Base-by-base conservation (phyloP, 148 eudicot species). In the Pharnaceum exiguum region DNA sequence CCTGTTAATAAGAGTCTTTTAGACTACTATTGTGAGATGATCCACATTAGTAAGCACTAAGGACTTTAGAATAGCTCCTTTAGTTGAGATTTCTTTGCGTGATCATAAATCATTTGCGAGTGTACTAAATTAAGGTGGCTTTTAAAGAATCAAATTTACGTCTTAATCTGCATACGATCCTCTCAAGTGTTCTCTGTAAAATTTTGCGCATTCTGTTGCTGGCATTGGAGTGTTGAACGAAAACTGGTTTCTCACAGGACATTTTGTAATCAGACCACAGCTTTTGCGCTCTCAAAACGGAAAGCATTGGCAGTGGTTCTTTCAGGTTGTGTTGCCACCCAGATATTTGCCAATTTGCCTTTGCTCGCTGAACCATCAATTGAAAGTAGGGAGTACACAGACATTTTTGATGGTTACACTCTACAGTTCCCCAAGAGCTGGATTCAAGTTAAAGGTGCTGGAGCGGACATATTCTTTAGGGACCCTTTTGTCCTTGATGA, bases 361-460 rank as follows among this genome's bases (percentile, higher is more conserved):
- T 94, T 82, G 48, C 67, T 51, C 30, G 89, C 96, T 64, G 57
- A 78, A 57, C 85, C 75, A 36, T 56, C 85, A 5, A 76, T 71
- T 62, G 86, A 43, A 35, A 78, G 79, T 13, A 79, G 77, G 62
- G 99, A 93, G 67, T 89, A 83, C 21, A 85, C 86, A 27, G 96
- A 93, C 62, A 77, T 79, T 24, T 93, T 93, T 43, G 99, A 93
- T 63, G 96, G 99, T 30, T 93, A 93, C 73, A 79, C 95, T 1
- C 67, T 89, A 44, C 77, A 57, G 58, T 89, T 85, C 70, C 99
- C 99, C 17, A 57, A 60, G 44, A 93, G 86, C 55, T 93, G 96
- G 99, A 93, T 93, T 51, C 85, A 85, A 82, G 99, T 93, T 10
- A 81, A 83, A 60, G 99, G 99, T 38, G 99, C 99, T 27, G 87